phyloP scores from a whole-genome alignment of 148 eudicot species.

The Fagopyrum homotropicum region DNA sequence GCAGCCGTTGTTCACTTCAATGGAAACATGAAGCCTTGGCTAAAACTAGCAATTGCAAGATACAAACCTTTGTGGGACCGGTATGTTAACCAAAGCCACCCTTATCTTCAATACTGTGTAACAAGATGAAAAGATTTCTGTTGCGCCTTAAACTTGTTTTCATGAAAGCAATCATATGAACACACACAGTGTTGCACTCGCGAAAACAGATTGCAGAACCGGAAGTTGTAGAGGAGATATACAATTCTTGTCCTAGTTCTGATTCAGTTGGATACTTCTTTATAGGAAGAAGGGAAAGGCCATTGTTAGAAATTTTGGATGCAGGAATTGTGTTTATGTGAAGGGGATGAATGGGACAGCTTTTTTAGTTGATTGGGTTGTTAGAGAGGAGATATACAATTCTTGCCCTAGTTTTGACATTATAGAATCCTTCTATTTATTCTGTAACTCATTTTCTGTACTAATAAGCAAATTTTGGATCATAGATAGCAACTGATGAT shows the following conservation, averaged over 20 bases:
- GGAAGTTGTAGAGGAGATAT: background rate
- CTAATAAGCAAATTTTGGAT: slow-evolving; percentile 3
- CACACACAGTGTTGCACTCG: background rate
- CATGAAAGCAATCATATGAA: slow-evolving; percentile 6
- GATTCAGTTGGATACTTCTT: background rate
- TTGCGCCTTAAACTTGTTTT: background rate
- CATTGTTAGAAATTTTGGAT: slow-evolving; percentile 3
- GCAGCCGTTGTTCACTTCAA: slow-evolving; percentile 20
- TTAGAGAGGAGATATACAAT: background rate
- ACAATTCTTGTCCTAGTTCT: background rate
- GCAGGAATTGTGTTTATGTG: slow-evolving; percentile 8
- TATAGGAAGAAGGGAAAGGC: background rate
- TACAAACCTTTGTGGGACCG: slow-evolving; percentile 19
- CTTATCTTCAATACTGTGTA: slow-evolving; percentile 16
- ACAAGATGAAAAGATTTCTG: background rate
- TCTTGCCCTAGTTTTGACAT: slow-evolving; percentile 3
- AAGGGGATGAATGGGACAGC: background rate
- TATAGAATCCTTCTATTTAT: slow-evolving; percentile 4
- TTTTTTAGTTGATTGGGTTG: background rate
- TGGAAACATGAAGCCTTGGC: slow-evolving; percentile 21
- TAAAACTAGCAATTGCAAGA: slow-evolving; percentile 15
- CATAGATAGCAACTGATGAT: background rate
- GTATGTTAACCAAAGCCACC: slow-evolving; percentile 16
- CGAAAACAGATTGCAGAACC: background rate
- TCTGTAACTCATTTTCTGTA: slow-evolving; percentile 6